Evolutionary conservation across 495 filamentous ascomycete genomes (phyloP).

Genomic region (Jackrogersella multiformis): DNA sequence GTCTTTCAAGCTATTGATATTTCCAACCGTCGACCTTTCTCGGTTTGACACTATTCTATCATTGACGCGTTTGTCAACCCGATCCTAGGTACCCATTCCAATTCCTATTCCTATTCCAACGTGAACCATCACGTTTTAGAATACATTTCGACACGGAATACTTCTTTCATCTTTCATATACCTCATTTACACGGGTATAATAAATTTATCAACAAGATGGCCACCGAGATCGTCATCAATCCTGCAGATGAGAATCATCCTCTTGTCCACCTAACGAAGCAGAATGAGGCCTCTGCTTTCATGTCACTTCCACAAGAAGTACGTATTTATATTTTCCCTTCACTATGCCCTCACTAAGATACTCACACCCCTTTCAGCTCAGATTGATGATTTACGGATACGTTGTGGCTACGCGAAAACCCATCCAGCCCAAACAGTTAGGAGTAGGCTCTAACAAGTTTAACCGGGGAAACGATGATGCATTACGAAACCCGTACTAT

Average conservation of each 20-base stretch:
- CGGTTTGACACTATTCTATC: too few species aligned
- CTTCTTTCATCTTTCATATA: too few species aligned
- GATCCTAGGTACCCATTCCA: too few species aligned
- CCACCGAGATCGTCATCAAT: not conserved
- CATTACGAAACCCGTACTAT: too few species aligned
- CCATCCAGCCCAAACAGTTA: not conserved
- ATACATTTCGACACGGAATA: too few species aligned
- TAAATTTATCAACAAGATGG: too few species aligned
- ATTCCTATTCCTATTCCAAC: too few species aligned
- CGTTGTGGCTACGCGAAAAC: not conserved
- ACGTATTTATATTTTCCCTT: not conserved
- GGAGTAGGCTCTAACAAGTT: not conserved
- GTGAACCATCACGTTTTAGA: too few species aligned
- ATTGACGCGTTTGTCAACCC: too few species aligned
- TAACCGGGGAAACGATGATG: not conserved
- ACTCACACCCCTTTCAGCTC: conserved; percentile 6
- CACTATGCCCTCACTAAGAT: not conserved
- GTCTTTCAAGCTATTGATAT: too few species aligned
- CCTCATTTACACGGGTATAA: too few species aligned
- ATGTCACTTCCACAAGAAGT: conserved; percentile 10
- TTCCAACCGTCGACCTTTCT: too few species aligned
- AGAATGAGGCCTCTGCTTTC: not conserved
- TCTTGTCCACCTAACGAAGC: not conserved
- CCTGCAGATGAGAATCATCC: not conserved
- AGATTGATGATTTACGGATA: conserved; percentile 8